phyloP scores from a whole-genome alignment of 495 filamentous ascomycete genomes.

The Hypoxylon intermedium region DNA sequence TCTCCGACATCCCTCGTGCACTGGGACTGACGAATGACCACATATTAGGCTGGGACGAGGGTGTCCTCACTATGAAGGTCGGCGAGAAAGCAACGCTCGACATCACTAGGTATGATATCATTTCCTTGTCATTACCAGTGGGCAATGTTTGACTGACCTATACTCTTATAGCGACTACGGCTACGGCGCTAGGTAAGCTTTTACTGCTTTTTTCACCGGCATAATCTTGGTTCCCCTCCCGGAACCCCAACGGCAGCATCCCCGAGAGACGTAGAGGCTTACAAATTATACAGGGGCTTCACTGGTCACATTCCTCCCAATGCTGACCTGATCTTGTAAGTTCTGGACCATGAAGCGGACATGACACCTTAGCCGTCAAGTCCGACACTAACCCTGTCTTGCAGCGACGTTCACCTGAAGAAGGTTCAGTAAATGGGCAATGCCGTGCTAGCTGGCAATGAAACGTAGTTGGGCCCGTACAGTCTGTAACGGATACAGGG shows the following conservation, averaged over 20 bases:
- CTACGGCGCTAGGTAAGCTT: constrained; percentile 74
- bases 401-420: constrained; percentile 62
- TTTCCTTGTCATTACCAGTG: not conserved
- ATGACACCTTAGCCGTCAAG: not conserved
- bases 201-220: constrained; percentile 1
- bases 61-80: constrained; percentile 76
- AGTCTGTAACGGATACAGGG: constrained; percentile 18
- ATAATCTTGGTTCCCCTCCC: not conserved
- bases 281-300: constrained; percentile 62
- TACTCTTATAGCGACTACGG: constrained; percentile 68
- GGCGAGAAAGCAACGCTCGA: constrained; percentile 82
- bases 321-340: constrained; percentile 65
- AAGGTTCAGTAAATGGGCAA: constrained; percentile 47
- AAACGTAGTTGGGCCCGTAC: constrained; percentile 8
- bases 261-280: constrained; percentile 27
- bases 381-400: constrained; percentile 12
- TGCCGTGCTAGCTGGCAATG: not conserved
- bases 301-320: constrained; percentile 66
- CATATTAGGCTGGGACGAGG: constrained; percentile 81
- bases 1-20: not conserved
- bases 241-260: not conserved
- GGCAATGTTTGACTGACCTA: constrained; percentile 27
- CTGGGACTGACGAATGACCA: constrained; percentile 21
- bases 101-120: constrained; percentile 71
- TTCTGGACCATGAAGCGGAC: constrained; percentile 14